Evolutionary conservation across 768 basidiomycete species (phyloP).

Genomic region (Leccinum subgranulosum): DNA sequence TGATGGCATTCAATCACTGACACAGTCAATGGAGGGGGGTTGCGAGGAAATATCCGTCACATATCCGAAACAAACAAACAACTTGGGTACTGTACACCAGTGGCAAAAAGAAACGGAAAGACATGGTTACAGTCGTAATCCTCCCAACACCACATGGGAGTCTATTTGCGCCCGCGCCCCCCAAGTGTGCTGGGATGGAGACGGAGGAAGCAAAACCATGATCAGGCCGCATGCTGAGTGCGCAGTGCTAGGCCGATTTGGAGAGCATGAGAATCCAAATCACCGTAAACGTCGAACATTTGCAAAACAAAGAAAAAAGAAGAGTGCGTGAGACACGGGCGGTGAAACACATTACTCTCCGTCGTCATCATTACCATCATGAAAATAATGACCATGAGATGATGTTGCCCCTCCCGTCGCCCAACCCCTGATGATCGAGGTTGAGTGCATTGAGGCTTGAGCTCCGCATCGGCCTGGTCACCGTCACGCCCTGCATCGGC

Average conservation of each 20-base stretch:
- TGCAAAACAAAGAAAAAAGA: not conserved
- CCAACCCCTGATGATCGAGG: conserved; percentile 31
- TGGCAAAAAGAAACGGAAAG: not conserved
- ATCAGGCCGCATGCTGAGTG: not conserved
- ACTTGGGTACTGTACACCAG: not conserved
- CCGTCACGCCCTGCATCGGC: conserved; percentile 54
- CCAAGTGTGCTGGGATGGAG: not conserved
- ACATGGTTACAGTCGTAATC: not conserved
- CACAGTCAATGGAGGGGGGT: not conserved
- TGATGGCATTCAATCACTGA: not conserved
- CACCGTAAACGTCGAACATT: not conserved
- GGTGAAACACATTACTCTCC: not conserved
- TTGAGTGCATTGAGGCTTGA: conserved; percentile 50
- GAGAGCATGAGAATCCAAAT: not conserved
- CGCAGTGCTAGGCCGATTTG: not conserved
- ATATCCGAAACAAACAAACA: not conserved
- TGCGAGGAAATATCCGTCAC: not conserved
- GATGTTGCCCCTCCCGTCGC: conserved; percentile 43
- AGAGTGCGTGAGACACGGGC: not conserved
- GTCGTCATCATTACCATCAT: not conserved
- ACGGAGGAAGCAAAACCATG: not conserved
- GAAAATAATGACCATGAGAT: conserved; percentile 54
- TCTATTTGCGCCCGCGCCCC: not conserved
- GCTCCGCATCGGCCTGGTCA: conserved; percentile 63
- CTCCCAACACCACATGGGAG: not conserved